Conservation (phyloP, 495 filamentous ascomycete species). For the Jackrogersella multiformis region DNA sequence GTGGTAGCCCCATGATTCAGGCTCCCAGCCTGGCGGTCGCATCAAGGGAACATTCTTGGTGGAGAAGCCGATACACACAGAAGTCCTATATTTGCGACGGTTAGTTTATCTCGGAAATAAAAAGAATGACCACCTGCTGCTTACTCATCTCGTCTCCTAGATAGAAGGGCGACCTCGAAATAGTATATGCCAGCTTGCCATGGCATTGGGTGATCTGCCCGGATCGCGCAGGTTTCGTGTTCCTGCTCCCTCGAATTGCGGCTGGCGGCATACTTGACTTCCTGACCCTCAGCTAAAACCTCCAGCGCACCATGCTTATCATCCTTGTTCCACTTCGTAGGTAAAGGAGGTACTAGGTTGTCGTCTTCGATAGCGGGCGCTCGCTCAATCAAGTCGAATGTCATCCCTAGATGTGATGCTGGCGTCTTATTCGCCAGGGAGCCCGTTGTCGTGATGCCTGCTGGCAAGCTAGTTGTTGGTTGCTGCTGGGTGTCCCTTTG, state of each 20-base stretch:
- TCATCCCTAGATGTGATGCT: slow-evolving; percentile 78
- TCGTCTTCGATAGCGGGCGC: slow-evolving; percentile 61
- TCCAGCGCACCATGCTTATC: slow-evolving; percentile 82
- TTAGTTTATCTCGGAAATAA: slow-evolving; percentile 34
- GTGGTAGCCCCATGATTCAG: slow-evolving; percentile 96
- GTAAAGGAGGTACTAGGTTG: slow-evolving; percentile 71
- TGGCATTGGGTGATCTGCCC: slow-evolving; percentile 92
- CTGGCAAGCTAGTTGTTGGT: slow-evolving; percentile 13
- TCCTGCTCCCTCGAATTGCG: slow-evolving; percentile 59
- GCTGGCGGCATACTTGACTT: slow-evolving; percentile 72
- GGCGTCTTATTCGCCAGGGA: slow-evolving; percentile 48
- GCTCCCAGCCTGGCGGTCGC: slow-evolving; percentile 92
- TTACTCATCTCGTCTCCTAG: slow-evolving; percentile 88
- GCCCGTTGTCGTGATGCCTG: slow-evolving; percentile 23
- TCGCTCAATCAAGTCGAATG: slow-evolving; percentile 87
- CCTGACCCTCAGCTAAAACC: slow-evolving; percentile 74
- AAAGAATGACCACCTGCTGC: slow-evolving; percentile 44
- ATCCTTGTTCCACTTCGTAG: slow-evolving; percentile 80
- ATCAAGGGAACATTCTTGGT: slow-evolving; percentile 76
- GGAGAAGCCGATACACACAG: slow-evolving; percentile 91
- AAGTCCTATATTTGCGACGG: slow-evolving; percentile 56
- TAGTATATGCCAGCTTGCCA: slow-evolving; percentile 94
- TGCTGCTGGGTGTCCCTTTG: slow-evolving; percentile 39
- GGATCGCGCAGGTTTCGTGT: slow-evolving; percentile 84
- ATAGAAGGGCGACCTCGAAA: slow-evolving; percentile 89